phyloP scores from a whole-genome alignment of 495 filamentous ascomycete species.

The Delitschia confertaspora region DNA sequence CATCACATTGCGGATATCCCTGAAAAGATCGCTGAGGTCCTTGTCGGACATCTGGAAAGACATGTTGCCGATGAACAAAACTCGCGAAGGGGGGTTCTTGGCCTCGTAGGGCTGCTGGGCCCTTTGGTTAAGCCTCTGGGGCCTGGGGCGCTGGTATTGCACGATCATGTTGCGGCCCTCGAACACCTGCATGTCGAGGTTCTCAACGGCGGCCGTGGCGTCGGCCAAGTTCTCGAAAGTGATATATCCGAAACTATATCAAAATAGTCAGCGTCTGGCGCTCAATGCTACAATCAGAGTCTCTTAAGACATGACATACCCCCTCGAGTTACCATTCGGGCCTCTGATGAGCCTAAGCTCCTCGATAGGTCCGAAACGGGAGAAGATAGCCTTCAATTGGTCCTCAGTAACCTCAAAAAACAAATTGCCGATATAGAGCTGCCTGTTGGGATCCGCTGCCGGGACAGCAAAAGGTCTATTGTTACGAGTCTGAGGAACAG shows the following conservation, averaged over 20 bases:
- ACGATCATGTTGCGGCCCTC: conserved; percentile 69
- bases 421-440: conserved; percentile 75
- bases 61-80: conserved; percentile 83
- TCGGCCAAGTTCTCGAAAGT: conserved; percentile 50
- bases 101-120: no score
- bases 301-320: conserved; percentile 45
- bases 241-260: conserved; percentile 78
- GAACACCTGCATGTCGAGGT: conserved; percentile 59
- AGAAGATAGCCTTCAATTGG: conserved; percentile 32
- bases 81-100: conserved; percentile 48
- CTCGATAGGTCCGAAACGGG: conserved; percentile 37
- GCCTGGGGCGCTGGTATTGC: conserved; percentile 38
- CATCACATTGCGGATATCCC: conserved; percentile 56
- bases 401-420: conserved; percentile 60
- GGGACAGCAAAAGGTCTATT: not conserved
- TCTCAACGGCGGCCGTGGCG: conserved; percentile 52
- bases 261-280: conserved; percentile 26
- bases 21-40: conserved; percentile 77
- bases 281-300: not conserved
- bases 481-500: not conserved
- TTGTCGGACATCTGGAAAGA: conserved; percentile 80
- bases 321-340: conserved; percentile 71
- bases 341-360: conserved; percentile 54
- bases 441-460: conserved; percentile 25
- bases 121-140: not conserved